Percentiles rank a stretch among this genome's conserved stretches.
These are phyloP conservation scores for Monosporascus sp. DNA, from an alignment of 2,329 filamentous ascomycete species.

Conservation along the genomic window DNA sequence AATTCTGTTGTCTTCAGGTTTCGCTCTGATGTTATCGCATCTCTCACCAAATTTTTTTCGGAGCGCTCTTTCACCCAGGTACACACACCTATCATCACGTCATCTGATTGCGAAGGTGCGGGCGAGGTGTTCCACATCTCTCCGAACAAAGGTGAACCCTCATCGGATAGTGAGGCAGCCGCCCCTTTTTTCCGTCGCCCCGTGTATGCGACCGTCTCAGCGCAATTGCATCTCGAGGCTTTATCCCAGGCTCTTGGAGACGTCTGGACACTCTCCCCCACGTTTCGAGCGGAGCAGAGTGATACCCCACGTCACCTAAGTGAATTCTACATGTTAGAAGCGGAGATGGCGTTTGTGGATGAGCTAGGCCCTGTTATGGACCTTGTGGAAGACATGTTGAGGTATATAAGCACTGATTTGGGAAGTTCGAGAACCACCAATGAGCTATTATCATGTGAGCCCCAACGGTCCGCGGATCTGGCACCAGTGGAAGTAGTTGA, in stretches of 20 bases:
- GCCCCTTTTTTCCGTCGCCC: constrained; percentile 72
- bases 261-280: constrained; percentile 91
- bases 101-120: constrained; percentile 93
- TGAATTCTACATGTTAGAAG: constrained; percentile 99
- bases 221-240: constrained; percentile 90
- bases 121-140: constrained; percentile 83
- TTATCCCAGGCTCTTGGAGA: constrained; percentile 81
- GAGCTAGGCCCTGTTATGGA: constrained; percentile 68
- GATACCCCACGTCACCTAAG: constrained; percentile 91
- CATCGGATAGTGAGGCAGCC: constrained; percentile 30
- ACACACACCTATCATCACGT: constrained; percentile 91
- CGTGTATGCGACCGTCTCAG: constrained; percentile 96
- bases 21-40: constrained; percentile 72
- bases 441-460: constrained; percentile 38
- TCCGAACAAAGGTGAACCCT: constrained; percentile 29
- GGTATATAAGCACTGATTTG: constrained; percentile 39
- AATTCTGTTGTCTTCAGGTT: constrained; percentile 77
- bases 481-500: constrained; percentile 48
- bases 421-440: constrained; percentile 35
- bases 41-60: constrained; percentile 71
- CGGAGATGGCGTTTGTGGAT: constrained; percentile 75
- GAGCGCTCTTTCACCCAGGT: constrained; percentile 70
- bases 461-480: constrained; percentile 38
- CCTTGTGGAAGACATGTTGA: constrained; percentile 74
- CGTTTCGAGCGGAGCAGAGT: constrained; percentile 88